Evolutionary conservation across 306 rosid genomes (phyloP).

Genomic region (Cajanus cajan): DNA sequence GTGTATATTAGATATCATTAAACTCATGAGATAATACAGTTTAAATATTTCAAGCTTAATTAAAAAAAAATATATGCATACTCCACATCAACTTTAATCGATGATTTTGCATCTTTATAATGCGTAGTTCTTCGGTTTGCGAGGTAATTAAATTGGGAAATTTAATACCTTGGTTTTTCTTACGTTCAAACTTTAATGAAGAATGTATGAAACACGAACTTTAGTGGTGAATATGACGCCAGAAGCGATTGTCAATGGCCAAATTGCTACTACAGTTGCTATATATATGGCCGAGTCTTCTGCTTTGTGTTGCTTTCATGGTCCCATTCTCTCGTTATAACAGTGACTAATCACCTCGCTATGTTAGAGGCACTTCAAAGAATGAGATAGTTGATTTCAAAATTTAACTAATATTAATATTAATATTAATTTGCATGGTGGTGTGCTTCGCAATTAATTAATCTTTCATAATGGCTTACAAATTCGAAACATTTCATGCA

Average conservation of each 20-base stretch:
- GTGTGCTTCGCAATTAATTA: neutral
- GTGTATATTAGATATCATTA: no score
- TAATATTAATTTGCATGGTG: neutral
- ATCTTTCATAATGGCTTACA: neutral
- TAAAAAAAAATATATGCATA: no score
- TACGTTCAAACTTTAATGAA: neutral
- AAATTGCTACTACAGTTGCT: neutral
- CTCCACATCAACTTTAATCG: neutral
- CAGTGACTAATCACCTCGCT: no score
- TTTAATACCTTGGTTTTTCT: neutral
- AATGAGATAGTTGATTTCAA: no score
- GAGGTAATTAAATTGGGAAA: neutral
- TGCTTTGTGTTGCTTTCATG: constrained; percentile 19
- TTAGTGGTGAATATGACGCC: neutral
- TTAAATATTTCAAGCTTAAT: no score
- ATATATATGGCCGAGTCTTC: neutral
- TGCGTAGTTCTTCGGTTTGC: neutral
- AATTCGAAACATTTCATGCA: neutral
- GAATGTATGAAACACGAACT: neutral
- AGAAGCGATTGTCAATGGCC: neutral
- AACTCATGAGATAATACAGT: no score
- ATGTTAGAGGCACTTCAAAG: no score
- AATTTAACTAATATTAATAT: no score
- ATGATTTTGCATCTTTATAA: neutral
- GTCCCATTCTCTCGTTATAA: neutral